These are phyloP conservation scores for Fusarium proliferatum DNA, from an alignment of 2,329 filamentous ascomycete species.

Conservation along the genomic window DNA sequence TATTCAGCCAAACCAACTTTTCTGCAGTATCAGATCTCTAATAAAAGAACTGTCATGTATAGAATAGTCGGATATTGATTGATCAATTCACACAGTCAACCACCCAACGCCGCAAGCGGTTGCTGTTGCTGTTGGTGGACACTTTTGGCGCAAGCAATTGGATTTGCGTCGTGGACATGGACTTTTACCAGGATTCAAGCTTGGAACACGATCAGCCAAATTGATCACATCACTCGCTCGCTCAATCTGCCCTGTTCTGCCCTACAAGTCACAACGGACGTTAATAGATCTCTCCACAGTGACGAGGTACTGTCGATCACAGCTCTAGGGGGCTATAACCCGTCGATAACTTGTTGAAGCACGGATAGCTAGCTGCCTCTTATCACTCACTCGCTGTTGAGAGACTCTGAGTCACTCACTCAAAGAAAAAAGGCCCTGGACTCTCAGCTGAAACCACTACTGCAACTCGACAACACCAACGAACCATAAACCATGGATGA, in stretches of 20 bases:
- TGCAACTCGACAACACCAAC: constrained; percentile 22
- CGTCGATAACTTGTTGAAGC: background rate
- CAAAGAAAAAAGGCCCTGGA: background rate
- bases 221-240: constrained; percentile 26
- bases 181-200: constrained; percentile 32
- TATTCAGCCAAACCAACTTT: background rate
- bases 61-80: background rate
- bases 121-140: constrained; percentile 12
- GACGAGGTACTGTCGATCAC: constrained; percentile 31
- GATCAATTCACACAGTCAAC: background rate
- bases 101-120: constrained; percentile 6
- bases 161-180: constrained; percentile 23
- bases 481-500: constrained; percentile 7
- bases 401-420: background rate
- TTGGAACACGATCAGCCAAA: constrained; percentile 32
- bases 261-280: constrained; percentile 15
- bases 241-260: constrained; percentile 20
- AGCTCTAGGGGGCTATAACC: background rate
- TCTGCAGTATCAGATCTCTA: background rate
- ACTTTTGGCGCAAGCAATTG: constrained; percentile 17
- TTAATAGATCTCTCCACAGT: constrained; percentile 28
- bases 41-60: background rate
- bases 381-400: constrained; percentile 3
- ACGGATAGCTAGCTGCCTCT: background rate
- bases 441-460: constrained; percentile 36